Evolutionary conservation across 768 basidiomycete species (phyloP).

Genomic region (Calocera cornea): DNA sequence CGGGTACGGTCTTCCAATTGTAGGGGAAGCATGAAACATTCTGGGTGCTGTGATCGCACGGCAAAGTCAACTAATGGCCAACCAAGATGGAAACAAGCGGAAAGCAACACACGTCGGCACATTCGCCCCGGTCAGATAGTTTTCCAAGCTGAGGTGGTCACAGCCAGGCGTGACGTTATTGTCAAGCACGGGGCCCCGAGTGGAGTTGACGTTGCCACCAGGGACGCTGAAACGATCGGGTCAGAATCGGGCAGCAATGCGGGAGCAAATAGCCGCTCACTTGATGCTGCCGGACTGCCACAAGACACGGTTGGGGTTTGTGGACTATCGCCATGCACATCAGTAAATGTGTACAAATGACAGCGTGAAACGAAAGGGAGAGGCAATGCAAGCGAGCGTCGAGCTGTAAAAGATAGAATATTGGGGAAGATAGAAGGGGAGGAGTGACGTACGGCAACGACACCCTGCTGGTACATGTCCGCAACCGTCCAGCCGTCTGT

Average conservation of each 20-base stretch:
- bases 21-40: conserved; percentile 10
- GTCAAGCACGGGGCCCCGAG: conserved; percentile 9
- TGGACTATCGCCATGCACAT: background rate
- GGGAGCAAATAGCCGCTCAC: background rate
- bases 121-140: background rate
- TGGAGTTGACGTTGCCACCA: conserved; percentile 11
- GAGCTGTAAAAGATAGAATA: background rate
- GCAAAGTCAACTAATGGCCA: background rate
- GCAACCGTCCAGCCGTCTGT: conserved; percentile 13
- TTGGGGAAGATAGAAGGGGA: background rate
- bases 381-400: background rate
- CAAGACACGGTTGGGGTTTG: conserved; percentile 13
- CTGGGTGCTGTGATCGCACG: background rate
- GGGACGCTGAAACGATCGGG: conserved; percentile 11
- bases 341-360: background rate
- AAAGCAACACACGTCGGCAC: background rate
- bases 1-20: conserved; percentile 8
- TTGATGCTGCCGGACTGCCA: conserved; percentile 2
- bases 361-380: background rate
- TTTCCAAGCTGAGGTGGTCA: background rate
- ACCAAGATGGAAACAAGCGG: background rate
- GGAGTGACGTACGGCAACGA: conserved; percentile 5
- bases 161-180: conserved; percentile 12
- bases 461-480: conserved; percentile 13
- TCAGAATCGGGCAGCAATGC: conserved; percentile 6